Conservation (phyloP, 495 filamentous ascomycete species). For the Penicillium lividum region DNA sequence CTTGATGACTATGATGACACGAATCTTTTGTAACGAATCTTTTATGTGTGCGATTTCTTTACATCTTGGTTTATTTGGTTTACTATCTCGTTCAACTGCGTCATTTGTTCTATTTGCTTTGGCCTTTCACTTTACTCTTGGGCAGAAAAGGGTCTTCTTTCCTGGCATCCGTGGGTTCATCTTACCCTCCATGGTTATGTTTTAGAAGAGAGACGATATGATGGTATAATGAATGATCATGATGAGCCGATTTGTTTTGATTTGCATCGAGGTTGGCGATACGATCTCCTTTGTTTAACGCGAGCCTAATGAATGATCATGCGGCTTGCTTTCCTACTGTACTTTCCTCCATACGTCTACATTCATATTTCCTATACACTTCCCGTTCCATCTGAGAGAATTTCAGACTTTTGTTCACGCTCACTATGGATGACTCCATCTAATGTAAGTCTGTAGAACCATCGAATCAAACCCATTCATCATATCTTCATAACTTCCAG, state of each 20-base stretch:
- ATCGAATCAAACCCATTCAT: background rate
- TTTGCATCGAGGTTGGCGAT: background rate
- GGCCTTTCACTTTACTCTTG: slow-evolving; percentile 14
- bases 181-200: slow-evolving; percentile 20
- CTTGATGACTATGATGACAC: slow-evolving; percentile 51
- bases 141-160: slow-evolving; percentile 20
- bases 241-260: slow-evolving; percentile 12
- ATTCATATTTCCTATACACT: too few relatives aligned
- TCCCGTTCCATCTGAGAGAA: background rate
- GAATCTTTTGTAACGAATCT: slow-evolving; percentile 46
- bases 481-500: background rate
- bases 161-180: slow-evolving; percentile 23
- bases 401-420: background rate
- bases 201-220: slow-evolving; percentile 39
- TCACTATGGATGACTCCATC: background rate
- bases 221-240: slow-evolving; percentile 39
- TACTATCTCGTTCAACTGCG: slow-evolving; percentile 3
- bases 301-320: background rate
- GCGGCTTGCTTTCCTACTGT: background rate
- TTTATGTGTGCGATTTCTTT: slow-evolving; percentile 27
- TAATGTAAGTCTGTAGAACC: background rate
- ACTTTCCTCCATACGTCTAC: too few relatives aligned
- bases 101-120: slow-evolving; percentile 5
- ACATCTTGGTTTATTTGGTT: slow-evolving; percentile 17
- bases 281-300: background rate